Conservation (phyloP, 768 basidiomycete genomes). For the Zangia roseola region DNA sequence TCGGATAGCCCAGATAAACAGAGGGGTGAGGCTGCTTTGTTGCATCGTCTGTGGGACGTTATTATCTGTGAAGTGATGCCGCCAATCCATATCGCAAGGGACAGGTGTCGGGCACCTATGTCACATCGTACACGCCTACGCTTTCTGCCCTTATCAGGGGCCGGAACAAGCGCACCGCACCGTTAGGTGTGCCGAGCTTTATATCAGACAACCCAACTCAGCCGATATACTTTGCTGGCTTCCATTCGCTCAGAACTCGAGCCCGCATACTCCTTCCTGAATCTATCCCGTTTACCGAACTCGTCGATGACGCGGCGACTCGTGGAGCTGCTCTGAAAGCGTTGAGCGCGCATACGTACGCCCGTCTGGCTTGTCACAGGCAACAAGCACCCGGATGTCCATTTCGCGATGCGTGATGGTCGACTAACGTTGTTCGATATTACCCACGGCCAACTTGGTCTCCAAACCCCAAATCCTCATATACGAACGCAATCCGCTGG, state of each 20-base stretch:
- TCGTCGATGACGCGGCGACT: conserved; percentile 15
- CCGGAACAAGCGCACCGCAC: background rate
- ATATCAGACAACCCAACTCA: conserved; percentile 17
- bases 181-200: conserved; percentile 5
- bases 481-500: conserved; percentile 23
- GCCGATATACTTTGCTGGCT: background rate
- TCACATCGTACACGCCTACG: conserved; percentile 34
- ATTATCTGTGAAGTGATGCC: conserved; percentile 26
- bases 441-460: conserved; percentile 7
- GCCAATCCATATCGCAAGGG: conserved; percentile 18
- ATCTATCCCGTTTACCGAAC: conserved; percentile 6
- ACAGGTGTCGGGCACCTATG: conserved; percentile 25
- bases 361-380: conserved; percentile 31
- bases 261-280: conserved; percentile 11
- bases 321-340: conserved; percentile 6
- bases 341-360: conserved; percentile 17
- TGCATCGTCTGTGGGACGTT: conserved; percentile 23
- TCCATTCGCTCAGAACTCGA: conserved; percentile 16
- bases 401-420: conserved; percentile 19
- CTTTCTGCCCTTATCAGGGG: conserved; percentile 27
- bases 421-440: conserved; percentile 24
- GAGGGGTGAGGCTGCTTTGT: background rate
- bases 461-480: conserved; percentile 13
- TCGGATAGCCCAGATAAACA: background rate
- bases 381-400: conserved; percentile 12